Conservation (phyloP, 345 rosid species). For the Hypericum perforatum region DNA sequence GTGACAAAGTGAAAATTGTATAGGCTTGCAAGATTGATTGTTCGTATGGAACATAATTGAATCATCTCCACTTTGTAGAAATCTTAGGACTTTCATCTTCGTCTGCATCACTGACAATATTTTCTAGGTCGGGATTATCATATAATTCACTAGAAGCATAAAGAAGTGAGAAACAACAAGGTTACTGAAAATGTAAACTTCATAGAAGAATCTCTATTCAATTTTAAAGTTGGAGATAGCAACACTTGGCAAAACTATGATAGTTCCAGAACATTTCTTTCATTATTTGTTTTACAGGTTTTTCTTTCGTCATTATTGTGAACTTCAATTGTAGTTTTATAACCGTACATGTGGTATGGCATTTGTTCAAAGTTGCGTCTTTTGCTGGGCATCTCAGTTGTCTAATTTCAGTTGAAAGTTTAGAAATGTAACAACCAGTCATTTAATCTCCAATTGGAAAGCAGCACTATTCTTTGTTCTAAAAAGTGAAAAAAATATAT, state of each 20-base stretch:
- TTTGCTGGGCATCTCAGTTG: too few relatives aligned
- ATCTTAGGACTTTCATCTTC: constrained; percentile 19
- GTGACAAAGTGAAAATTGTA: background rate
- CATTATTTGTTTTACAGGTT: constrained; percentile 6
- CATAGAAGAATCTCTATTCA: constrained; percentile 52
- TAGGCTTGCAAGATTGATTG: background rate
- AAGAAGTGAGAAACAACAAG: constrained; percentile 24
- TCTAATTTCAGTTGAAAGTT: too few relatives aligned
- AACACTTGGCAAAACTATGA: constrained; percentile 54
- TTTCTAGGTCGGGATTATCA: constrained; percentile 13
- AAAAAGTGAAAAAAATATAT: too few relatives aligned
- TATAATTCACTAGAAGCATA: constrained; percentile 23
- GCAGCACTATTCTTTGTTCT: too few relatives aligned
- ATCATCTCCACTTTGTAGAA: constrained; percentile 32
- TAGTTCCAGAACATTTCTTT: constrained; percentile 41
- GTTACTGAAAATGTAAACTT: constrained; percentile 25
- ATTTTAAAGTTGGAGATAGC: constrained; percentile 48
- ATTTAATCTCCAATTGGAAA: too few relatives aligned
- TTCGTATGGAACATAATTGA: background rate
- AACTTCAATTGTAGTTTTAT: too few relatives aligned
- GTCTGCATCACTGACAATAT: constrained; percentile 17
- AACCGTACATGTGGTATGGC: too few relatives aligned
- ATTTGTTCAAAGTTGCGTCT: too few relatives aligned
- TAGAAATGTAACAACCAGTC: too few relatives aligned
- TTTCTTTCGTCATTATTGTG: background rate